Conservation (phyloP, 192 early-diverging fungal genomes). For the Coemansia sp. region DNA sequence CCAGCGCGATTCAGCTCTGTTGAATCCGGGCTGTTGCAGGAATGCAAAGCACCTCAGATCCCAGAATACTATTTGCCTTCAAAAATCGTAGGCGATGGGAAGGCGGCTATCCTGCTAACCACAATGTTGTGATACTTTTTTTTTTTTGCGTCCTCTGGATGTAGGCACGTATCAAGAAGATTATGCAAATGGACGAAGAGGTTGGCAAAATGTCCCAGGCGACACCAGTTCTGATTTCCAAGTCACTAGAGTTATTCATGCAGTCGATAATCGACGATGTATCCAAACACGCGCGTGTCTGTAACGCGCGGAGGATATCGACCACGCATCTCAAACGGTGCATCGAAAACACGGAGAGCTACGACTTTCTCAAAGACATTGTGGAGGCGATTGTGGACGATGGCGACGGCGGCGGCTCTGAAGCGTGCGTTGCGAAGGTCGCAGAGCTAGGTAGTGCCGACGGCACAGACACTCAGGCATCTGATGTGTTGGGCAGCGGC, state of each 20-base stretch:
- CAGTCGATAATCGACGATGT: constrained; percentile 88
- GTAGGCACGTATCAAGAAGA: constrained; percentile 99
- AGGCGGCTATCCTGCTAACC: no score
- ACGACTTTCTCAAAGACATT: constrained; percentile 91
- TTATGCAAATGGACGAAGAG: constrained; percentile 99
- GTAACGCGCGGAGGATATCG: constrained; percentile 82
- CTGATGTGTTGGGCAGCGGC: constrained; percentile 37
- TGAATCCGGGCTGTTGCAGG: no score
- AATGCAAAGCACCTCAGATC: no score
- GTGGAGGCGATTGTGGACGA: constrained; percentile 83
- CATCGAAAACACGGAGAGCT: constrained; percentile 81
- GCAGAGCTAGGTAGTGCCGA: constrained; percentile 33
- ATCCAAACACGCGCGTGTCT: constrained; percentile 74
- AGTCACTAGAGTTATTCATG: constrained; percentile 90
- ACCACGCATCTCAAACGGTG: constrained; percentile 81
- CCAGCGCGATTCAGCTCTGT: no score
- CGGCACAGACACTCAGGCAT: not conserved
- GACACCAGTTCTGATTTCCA: constrained; percentile 94
- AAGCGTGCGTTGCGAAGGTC: constrained; percentile 46
- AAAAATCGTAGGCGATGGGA: no score
- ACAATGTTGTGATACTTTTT: no score
- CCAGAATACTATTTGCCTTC: no score
- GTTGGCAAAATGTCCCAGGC: constrained; percentile 98
- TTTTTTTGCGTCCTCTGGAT: not conserved
- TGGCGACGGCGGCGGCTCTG: constrained; percentile 47